Percentiles rank a stretch among this genome's conserved stretches.
phyloP scores from a whole-genome alignment of 2,329 filamentous ascomycete genomes.

The Mycogone perniciosa region DNA sequence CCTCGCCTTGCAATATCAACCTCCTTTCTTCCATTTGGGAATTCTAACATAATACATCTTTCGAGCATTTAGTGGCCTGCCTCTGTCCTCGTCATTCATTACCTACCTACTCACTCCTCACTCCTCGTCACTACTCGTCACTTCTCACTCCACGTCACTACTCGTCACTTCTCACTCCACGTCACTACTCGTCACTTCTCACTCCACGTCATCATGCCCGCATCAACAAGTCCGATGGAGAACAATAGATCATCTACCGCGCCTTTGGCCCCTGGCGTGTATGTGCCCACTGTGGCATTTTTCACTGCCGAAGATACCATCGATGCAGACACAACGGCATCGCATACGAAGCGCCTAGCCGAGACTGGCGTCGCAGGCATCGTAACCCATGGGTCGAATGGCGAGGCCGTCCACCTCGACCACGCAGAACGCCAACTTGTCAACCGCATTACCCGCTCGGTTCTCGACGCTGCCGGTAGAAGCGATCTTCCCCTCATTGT shows the following conservation, averaged over 20 bases:
- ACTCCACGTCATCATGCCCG: conserved; percentile 9
- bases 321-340: conserved; percentile 44
- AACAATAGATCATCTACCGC: conserved; percentile 1
- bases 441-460: conserved; percentile 54
- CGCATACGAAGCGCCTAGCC: conserved; percentile 53
- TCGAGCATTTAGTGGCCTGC: no score
- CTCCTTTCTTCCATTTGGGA: background rate
- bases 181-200: background rate
- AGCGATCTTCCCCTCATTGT: conserved; percentile 56
- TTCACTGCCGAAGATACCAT: conserved; percentile 50
- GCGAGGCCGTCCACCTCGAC: conserved; percentile 64
- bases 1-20: background rate
- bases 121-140: background rate
- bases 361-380: conserved; percentile 59
- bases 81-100: background rate
- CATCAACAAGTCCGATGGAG: conserved; percentile 6
- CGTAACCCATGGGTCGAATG: conserved; percentile 65
- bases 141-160: background rate
- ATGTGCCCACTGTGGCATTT: conserved; percentile 59
- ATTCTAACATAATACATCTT: background rate
- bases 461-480: conserved; percentile 52
- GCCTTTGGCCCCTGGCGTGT: conserved; percentile 38
- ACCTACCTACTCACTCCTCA: background rate
- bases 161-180: background rate
- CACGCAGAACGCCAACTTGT: conserved; percentile 58